Percentiles rank a stretch among this genome's conserved stretches.
Conservation (phyloP, 2,329 filamentous ascomycete species). For the Colletotrichum eremochloae region DNA sequence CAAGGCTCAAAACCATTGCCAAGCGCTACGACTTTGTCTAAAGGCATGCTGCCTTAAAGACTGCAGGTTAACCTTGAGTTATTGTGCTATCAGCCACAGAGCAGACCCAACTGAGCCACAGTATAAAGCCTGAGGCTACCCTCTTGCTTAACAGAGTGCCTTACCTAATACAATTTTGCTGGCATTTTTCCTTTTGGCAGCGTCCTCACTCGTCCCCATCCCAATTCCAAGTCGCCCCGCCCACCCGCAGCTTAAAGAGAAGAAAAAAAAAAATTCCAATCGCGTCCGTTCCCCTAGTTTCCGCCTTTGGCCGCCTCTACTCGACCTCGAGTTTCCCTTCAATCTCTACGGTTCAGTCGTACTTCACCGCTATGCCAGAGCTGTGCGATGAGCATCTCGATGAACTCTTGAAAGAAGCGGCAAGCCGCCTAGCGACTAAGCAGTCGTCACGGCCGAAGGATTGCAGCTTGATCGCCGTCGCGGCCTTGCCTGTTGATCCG, state of each 20-base stretch:
- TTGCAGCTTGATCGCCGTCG: conserved; percentile 31
- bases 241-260: conserved; percentile 6
- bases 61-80: not conserved
- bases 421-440: conserved; percentile 37
- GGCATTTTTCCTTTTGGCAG: no score
- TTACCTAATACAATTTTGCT: not conserved
- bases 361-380: conserved; percentile 42
- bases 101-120: not conserved
- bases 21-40: not conserved
- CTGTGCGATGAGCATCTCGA: conserved; percentile 41
- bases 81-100: not conserved
- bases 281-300: not conserved
- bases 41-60: not conserved
- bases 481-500: conserved; percentile 21
- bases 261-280: conserved; percentile 21
- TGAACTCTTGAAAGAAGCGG: conserved; percentile 41
- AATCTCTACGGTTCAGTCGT: conserved; percentile 13
- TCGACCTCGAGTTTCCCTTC: not conserved
- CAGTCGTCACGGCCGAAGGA: conserved; percentile 24
- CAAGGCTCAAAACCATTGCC: not conserved
- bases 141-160: not conserved
- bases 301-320: not conserved
- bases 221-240: conserved; percentile 14
- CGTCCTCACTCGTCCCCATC: conserved; percentile 10
- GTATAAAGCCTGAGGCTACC: not conserved